Evolutionary conservation across 2,329 filamentous ascomycete species (phyloP), one percentile per base, ranked within the genome.

Genomic region (Sporothrix humicola): DNA sequence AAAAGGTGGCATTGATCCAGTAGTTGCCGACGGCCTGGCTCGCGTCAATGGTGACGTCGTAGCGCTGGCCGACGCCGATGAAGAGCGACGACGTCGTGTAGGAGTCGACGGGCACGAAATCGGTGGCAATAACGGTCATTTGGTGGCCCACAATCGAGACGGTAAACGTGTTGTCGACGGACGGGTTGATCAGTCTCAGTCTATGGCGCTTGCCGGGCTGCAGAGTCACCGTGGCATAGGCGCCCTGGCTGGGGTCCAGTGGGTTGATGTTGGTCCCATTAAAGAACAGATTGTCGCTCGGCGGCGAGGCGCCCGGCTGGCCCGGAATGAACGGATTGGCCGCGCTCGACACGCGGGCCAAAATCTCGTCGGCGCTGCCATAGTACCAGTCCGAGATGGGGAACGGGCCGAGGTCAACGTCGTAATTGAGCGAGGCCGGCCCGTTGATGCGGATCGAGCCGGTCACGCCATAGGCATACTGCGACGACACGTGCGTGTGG

Each of bases 351-450:
- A 76, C 74, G 80, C 75, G 42, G 80, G 79, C 7, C 56, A 80
- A 81, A 1, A 85, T 77, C 71, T 82, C 76, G 69, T 84, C 83
- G 2, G 82, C 81, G 0, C 83, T 84, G 7, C 75, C 75, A 74
- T 88, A 86, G 76, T 84, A 84, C 87, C 88, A 89, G 76, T 90
- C 88, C 7, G 82, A 84, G 61, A 90, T 82, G 5, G 84, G 82
- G 3, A 87, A 81, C 5, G 82, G 77, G 9, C 87, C 87, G 0
- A 88, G 81, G 76, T 89, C 87, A 56, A 84, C 81, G 71, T 89
- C 87, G 78, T 87, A 87, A 74, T 75, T 68, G 23, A 75, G 73
- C 8, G 80, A 80, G 9, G 78, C 76, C 78, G 76, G 74, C 59
- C 85, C 86, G 73, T 86, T 80, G 74, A 87, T 84, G 50, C 85